Percentiles rank a stretch among this genome's conserved stretches.
These are phyloP conservation scores for Platismatia glauca DNA, from an alignment of 495 filamentous ascomycete genomes.

Conservation along the genomic window DNA sequence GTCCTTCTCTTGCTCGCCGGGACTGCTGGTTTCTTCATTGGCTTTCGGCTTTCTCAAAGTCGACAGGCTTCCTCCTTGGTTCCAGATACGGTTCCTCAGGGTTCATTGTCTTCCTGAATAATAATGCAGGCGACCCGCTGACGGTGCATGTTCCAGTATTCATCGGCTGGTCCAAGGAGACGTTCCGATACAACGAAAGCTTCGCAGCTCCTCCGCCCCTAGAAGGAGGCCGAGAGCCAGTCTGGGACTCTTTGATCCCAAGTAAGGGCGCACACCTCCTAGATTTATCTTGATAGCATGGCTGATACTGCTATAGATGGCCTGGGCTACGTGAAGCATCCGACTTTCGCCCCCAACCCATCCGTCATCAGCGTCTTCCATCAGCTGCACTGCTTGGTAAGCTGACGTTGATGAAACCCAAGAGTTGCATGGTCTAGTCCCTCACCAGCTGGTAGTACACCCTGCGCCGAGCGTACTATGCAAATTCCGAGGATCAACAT, in stretches of 20 bases:
- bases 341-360: slow-evolving; percentile 3
- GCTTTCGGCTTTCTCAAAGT: background rate
- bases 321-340: slow-evolving; percentile 21
- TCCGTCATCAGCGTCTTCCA: slow-evolving; percentile 23
- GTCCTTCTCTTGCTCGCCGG: background rate
- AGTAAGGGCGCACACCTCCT: slow-evolving; percentile 11
- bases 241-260: slow-evolving; percentile 25
- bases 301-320: slow-evolving; percentile 15
- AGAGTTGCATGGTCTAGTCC: background rate
- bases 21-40: background rate
- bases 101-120: background rate
- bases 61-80: background rate
- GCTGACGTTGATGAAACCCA: background rate
- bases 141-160: background rate
- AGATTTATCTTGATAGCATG: background rate
- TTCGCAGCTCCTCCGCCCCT: slow-evolving; percentile 9
- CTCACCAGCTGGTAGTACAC: slow-evolving; percentile 16
- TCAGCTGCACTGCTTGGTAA: slow-evolving; percentile 23
- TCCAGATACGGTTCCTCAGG: background rate
- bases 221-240: slow-evolving; percentile 15
- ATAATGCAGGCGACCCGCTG: background rate
- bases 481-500: slow-evolving; percentile 5
- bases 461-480: slow-evolving; percentile 21
- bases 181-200: slow-evolving; percentile 7
- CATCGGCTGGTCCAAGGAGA: background rate